Evolutionary conservation across 495 filamentous ascomycete genomes (phyloP), one percentile per base, ranked within the genome.

Genomic region (Penicillium pancosmium): DNA sequence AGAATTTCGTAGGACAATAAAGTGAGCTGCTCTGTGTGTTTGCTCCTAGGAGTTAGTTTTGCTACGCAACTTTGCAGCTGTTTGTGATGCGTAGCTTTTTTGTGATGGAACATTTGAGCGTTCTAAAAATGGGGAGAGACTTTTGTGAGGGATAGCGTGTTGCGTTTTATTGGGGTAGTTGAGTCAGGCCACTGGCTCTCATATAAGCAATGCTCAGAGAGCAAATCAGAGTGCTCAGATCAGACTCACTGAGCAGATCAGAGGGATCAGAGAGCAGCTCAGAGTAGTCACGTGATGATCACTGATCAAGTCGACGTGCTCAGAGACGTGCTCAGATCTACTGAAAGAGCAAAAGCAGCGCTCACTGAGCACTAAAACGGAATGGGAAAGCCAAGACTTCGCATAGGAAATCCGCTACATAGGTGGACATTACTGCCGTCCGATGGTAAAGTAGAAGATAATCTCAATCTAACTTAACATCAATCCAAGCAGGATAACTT

Each of bases 171-270:
- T 54, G 15, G 36, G 52, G 52, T 54, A 38, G 4, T 23, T 54
- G 19, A 43, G 52, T 44, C 52, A 54, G 52, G 15, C 35, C 21
- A 11, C 52, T 54, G 21, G 52, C 52, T 54, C 52, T 54, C 38
- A 41, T 54, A n/a, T 54, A 54, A 54, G 52, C 35, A 43, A 54
- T 54, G 36, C 52, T 44, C 38, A 54, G 52, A 54, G 52, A 54
- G 40, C 40, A 43, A 43, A 43, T 23, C 23, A 23, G 23, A 43
- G 40, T n/a, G n/a, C 11, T 15, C 23, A 23, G 23, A 23, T 23
- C 23, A 23, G 23, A n/a, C 52, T 54, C 38, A 54, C 36, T 54
- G 52, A 54, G 52, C 52, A 23, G 23, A 23, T 23, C 23, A 23
- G 23, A 23, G 23, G 2, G 23, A 23, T 23, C 23, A 23, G 23